Base-by-base conservation (phyloP, 2,329 filamentous ascomycete species). In the Phyllosticta paracitricarpa region DNA sequence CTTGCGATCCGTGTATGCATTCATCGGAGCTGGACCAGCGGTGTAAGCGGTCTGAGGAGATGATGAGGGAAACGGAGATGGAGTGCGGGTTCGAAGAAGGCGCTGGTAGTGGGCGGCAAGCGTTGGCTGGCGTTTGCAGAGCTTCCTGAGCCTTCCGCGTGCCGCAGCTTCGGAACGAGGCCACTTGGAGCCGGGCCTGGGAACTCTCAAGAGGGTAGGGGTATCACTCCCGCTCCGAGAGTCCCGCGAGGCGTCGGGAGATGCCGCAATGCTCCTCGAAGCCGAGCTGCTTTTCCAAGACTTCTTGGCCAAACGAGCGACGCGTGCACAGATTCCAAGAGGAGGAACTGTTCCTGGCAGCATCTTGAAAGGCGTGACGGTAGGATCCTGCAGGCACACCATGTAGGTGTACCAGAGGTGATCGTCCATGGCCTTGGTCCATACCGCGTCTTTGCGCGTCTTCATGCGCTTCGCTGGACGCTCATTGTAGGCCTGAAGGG, bases 371-470 rank as follows among this genome's bases (percentile, higher is more conserved):
- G 84, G 84, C 1, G 84, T 87, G 56, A 86, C 79, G 3, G 81
- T 84, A 22, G 84, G 84, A 69, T 87, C 84, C 64, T 84, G 82
- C n/a, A 87, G 75, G 69, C 86, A 86, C 59, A 79, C 77, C 73
- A 85, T 82, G 71, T 86, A 87, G 8, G 82, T 84, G 68, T 84
- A 81, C 84, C 84, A 86, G 33, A 87, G 72, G 68, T 87, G 84
- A 61, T 82, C 79, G 68, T 87, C 84, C 83, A 86, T 86, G 58
- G 84, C 83, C 53, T 80, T 74, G 4, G 81, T 85, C 80, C 84
- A 87, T 51, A 72, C 76, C 5, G 72, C 70, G 68, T 67, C 68
- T 54, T 71, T 73, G 57, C 71, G 72, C 40, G 75, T 70, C 68
- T 76, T 79, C 59, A 75, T 66, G 63, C 77, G 77, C 68, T 78